Evolutionary conservation across 2,329 filamentous ascomycete genomes (phyloP), one percentile per base, ranked within the genome.

Genomic region (Cryphonectria parasitica): DNA sequence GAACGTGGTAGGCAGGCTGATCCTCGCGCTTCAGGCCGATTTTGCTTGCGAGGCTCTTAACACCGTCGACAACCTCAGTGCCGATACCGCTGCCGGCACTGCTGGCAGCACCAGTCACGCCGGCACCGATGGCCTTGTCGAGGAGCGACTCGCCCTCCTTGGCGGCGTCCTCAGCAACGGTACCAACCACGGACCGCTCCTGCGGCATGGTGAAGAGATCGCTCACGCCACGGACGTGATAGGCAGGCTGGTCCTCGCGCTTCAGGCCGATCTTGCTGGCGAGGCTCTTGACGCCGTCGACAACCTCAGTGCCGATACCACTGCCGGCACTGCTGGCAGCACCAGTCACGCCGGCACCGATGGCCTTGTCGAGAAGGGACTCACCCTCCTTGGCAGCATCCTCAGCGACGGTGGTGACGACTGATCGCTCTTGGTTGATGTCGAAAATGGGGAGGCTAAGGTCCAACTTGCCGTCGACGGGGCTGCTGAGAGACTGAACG

Each of bases 311-410:
- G 19, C 64, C 64, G 22, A 66, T 36, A 17, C 43, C 49, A 4
- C 25, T 28, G 49, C 64, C 64, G 0, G 45, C 45, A 10, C 15
- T 3, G 31, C 49, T 41, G 22, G 64, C 64, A 4, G 31, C 45
- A 25, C 64, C 64, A 11, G 1, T 54, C 8, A 49, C 63, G 17
- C 41, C 63, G 17, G 41, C 34, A 1, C 41, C 41, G 41, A 49
- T n/a, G 19, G 63, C 63, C 63, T 66, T 66, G 64, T 66, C 64
- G 11, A 66, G 28, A 22, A 66, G 64, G 0, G 28, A 36, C 52
- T 66, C 64, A 7, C 52, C 36, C 15, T 58, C 28, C 34, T 66
- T 66, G 52, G 49, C 49, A 11, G 49, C 52, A 25, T 63, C 61
- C 61, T 45, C 34, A 19, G 49, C 31, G n/a, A 41, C 52, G 39